Percentiles rank a stretch among this genome's conserved stretches.
These are phyloP conservation scores for Dactylis glomerata DNA, from an alignment of 176 grass and related monocot genomes.

Conservation along the genomic window DNA sequence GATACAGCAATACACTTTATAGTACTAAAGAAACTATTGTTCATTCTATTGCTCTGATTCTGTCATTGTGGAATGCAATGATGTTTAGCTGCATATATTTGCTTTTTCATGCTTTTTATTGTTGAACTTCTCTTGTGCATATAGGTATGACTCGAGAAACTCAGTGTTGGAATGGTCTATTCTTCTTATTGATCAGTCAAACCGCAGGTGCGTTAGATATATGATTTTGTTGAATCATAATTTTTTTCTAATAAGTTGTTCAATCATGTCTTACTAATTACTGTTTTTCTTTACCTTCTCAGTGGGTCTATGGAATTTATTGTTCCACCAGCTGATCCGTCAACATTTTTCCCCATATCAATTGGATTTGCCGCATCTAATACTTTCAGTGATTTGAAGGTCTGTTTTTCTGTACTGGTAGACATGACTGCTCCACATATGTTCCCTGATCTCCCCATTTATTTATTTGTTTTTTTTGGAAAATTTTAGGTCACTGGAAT, in stretches of 20 bases:
- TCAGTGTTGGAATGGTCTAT: slow-evolving; percentile 81
- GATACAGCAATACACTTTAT: background rate
- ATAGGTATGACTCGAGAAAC: slow-evolving; percentile 69
- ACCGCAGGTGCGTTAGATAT: slow-evolving; percentile 54
- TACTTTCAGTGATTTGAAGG: slow-evolving; percentile 84
- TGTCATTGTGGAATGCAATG: background rate
- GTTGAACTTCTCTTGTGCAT: slow-evolving; percentile 8
- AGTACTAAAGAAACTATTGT: background rate
- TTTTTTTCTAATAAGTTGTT: slow-evolving; percentile 11
- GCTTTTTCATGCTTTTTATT: slow-evolving; percentile 1
- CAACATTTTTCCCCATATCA: slow-evolving; percentile 76
- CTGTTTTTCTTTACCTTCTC: slow-evolving; percentile 1
- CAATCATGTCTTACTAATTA: background rate
- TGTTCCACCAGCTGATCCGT: slow-evolving; percentile 65
- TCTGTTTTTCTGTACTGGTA: slow-evolving; percentile 11
- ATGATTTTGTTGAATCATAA: background rate
- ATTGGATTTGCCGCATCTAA: slow-evolving; percentile 67
- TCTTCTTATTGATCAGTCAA: slow-evolving; percentile 79
- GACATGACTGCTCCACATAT: background rate
- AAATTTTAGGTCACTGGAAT: slow-evolving; percentile 48
- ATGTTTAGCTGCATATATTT: slow-evolving; percentile 2
- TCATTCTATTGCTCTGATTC: background rate
- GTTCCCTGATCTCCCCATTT: background rate
- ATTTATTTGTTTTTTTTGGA: background rate
- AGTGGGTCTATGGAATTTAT: slow-evolving; percentile 88